phyloP scores from a whole-genome alignment of 805 yeast genomes.

The Zygoascus bituminiphila region DNA sequence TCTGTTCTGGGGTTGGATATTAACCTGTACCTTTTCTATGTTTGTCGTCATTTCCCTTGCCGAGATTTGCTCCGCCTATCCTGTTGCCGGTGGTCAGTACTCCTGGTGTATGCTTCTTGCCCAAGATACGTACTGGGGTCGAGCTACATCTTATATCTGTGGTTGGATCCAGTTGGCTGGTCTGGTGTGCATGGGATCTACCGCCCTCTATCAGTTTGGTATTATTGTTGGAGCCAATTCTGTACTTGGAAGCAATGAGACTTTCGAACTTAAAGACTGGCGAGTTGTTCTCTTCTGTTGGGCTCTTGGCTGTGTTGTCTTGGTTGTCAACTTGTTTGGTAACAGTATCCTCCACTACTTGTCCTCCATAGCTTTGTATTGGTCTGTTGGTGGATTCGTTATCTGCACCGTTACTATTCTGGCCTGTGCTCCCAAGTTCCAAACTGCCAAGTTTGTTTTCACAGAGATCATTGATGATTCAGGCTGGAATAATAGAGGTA shows the following conservation, averaged over 20 bases:
- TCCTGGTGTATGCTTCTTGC: slow-evolving; percentile 47
- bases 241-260: slow-evolving; percentile 14
- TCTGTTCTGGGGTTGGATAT: slow-evolving; percentile 50
- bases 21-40: slow-evolving; percentile 46
- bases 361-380: slow-evolving; percentile 21
- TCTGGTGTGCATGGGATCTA: slow-evolving; percentile 23
- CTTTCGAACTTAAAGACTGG: slow-evolving; percentile 11
- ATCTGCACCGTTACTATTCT: slow-evolving; percentile 10
- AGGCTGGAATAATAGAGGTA: slow-evolving; percentile 13
- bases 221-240: slow-evolving; percentile 14
- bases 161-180: slow-evolving; percentile 23
- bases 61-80: slow-evolving; percentile 56
- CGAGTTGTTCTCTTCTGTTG: slow-evolving; percentile 17
- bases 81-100: slow-evolving; percentile 63
- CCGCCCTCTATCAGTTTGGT: slow-evolving; percentile 22
- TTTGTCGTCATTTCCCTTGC: slow-evolving; percentile 57
- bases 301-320: slow-evolving; percentile 9
- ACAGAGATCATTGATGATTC: slow-evolving; percentile 7
- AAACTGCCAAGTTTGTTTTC: slow-evolving; percentile 12
- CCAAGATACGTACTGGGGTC: slow-evolving; percentile 12
- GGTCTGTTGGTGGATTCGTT: slow-evolving; percentile 20
- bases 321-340: slow-evolving; percentile 18
- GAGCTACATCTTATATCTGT: slow-evolving; percentile 12
- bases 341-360: slow-evolving; percentile 15
- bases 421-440: slow-evolving; percentile 10